Conservation (phyloP, 306 rosid species). For the Cucurbita maxima region DNA sequence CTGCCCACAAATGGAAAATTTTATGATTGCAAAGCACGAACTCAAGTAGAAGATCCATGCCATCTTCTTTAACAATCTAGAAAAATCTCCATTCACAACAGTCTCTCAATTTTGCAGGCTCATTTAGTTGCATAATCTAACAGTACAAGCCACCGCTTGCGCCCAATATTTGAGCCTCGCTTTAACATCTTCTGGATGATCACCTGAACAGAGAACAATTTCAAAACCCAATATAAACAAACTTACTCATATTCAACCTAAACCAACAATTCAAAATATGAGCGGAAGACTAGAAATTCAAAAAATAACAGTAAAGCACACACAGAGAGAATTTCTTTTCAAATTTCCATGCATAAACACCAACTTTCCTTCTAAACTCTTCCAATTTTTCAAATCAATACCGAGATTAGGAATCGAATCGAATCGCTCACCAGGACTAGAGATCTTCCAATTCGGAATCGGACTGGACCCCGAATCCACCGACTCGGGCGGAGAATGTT, state of each 20-base stretch:
- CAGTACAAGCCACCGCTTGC: slow-evolving; percentile 82
- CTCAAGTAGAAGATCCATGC: not conserved
- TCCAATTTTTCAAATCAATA: not conserved
- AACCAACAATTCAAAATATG: not conserved
- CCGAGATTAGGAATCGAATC: not conserved
- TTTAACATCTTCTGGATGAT: slow-evolving; percentile 81
- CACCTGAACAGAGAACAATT: slow-evolving; percentile 35
- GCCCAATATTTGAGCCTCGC: slow-evolving; percentile 95
- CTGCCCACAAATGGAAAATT: not conserved
- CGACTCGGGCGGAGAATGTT: slow-evolving; percentile 9
- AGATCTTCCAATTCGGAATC: slow-evolving; percentile 73
- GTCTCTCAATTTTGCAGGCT: not conserved
- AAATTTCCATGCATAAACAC: not conserved
- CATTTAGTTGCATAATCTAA: slow-evolving; percentile 50
- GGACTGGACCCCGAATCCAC: slow-evolving; percentile 25
- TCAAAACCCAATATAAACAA: not conserved
- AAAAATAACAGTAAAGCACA: not conserved
- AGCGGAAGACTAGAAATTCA: not conserved
- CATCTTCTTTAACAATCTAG: not conserved
- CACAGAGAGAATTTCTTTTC: not conserved
- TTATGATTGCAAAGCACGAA: not conserved
- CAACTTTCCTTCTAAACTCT: not conserved
- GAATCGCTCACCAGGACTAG: slow-evolving; percentile 51
- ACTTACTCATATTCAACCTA: not conserved
- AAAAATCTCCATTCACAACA: not conserved